phyloP scores from a whole-genome alignment of 2,329 filamentous ascomycete species.

The Epichloe sylvatica region DNA sequence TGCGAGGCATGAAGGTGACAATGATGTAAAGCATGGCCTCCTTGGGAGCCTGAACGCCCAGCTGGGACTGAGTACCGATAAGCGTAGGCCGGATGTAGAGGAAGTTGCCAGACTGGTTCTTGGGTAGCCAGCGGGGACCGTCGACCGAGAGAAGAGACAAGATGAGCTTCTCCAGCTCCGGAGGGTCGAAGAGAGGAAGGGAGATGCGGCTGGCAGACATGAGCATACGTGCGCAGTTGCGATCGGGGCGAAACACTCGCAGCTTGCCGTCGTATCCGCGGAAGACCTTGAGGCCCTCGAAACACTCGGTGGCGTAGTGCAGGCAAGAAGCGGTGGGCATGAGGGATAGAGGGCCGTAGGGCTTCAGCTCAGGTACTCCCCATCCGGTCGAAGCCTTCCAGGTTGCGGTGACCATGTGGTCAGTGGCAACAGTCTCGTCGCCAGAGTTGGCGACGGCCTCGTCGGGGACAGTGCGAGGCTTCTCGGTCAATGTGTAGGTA shows the following conservation, averaged over 20 bases:
- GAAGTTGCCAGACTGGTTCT: conserved; percentile 51
- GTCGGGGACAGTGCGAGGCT: conserved; percentile 38
- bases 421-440: conserved; percentile 49
- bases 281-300: conserved; percentile 74
- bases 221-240: conserved; percentile 54
- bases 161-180: conserved; percentile 61
- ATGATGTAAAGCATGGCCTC: conserved; percentile 87
- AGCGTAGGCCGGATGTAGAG: conserved; percentile 78
- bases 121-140: conserved; percentile 66
- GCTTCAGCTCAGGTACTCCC: conserved; percentile 57
- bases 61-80: conserved; percentile 66
- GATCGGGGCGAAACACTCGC: conserved; percentile 62
- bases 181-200: conserved; percentile 57
- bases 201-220: conserved; percentile 52
- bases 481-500: conserved; percentile 36
- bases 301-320: conserved; percentile 85
- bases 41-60: conserved; percentile 67
- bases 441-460: conserved; percentile 33
- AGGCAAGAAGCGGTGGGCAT: conserved; percentile 70
- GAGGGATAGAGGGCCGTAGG: conserved; percentile 63
- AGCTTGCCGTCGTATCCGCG: conserved; percentile 62
- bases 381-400: conserved; percentile 58
- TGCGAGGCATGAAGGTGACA: conserved; percentile 44
- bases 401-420: conserved; percentile 72
- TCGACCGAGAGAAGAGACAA: conserved; percentile 58